These are phyloP conservation scores for Phymatotrichopsis omnivora DNA, from an alignment of 2,329 filamentous ascomycete species.

Conservation along the genomic window DNA sequence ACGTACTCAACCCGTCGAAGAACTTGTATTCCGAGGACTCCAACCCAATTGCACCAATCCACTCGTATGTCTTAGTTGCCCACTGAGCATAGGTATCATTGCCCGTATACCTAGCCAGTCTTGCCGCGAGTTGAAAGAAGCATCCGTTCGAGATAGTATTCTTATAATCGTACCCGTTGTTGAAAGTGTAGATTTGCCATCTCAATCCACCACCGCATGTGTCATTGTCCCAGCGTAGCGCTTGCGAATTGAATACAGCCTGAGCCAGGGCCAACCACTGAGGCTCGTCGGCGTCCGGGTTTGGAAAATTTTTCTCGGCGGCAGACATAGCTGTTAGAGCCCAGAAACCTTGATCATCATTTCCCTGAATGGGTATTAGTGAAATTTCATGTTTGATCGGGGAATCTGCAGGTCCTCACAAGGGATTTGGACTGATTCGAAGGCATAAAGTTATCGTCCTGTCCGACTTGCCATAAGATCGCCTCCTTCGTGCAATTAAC, in stretches of 20 bases:
- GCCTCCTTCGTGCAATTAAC: conserved; percentile 50
- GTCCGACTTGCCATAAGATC: conserved; percentile 50
- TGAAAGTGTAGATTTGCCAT: conserved; percentile 78
- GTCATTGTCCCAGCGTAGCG: conserved; percentile 56
- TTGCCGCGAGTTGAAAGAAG: conserved; percentile 45
- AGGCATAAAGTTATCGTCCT: conserved; percentile 50
- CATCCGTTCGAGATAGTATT: conserved; percentile 50
- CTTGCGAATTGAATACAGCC: conserved; percentile 74
- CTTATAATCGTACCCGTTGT: conserved; percentile 54
- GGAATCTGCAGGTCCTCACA: conserved; percentile 40
- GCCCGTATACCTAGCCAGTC: conserved; percentile 40
- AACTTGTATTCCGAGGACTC: conserved; percentile 54
- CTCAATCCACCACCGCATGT: conserved; percentile 64
- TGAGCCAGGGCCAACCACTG: conserved; percentile 72
- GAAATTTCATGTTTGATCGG: not conserved
- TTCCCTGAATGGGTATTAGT: conserved; percentile 42
- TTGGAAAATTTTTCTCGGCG: conserved; percentile 53
- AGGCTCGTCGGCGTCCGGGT: conserved; percentile 48
- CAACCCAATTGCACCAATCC: conserved; percentile 46
- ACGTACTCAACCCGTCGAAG: conserved; percentile 57
- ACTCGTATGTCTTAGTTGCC: conserved; percentile 54
- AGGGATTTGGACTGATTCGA: conserved; percentile 48
- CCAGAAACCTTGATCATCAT: conserved; percentile 65
- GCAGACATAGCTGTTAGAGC: conserved; percentile 57
- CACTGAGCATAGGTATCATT: conserved; percentile 55